Conservation (phyloP, 208 protist species). For the Crithidia brevicula region DNA sequence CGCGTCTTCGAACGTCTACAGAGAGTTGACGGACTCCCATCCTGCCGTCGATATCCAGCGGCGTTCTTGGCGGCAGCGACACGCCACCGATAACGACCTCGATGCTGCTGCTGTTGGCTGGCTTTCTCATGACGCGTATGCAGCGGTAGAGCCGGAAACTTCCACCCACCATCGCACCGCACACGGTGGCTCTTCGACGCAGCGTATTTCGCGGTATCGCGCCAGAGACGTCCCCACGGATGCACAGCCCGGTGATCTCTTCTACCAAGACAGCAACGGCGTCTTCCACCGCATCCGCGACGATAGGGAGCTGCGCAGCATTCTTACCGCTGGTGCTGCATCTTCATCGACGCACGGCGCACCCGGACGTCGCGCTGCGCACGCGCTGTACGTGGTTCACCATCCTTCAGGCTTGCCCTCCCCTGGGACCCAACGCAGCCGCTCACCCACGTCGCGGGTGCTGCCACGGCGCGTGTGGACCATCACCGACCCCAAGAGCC, state of each 20-base stretch:
- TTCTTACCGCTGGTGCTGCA: neutral
- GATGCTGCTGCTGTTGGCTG: too few relatives aligned
- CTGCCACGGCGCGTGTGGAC: slow-evolving; percentile 26
- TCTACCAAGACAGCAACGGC: slow-evolving; percentile 18
- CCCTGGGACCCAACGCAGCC: neutral
- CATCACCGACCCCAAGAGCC: slow-evolving; percentile 32
- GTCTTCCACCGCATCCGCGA: slow-evolving; percentile 22
- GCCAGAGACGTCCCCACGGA: neutral
- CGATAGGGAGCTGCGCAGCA: slow-evolving; percentile 10
- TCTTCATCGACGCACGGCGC: neutral
- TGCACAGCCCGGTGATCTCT: slow-evolving; percentile 29
- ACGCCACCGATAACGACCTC: too few relatives aligned
- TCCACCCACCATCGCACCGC: too few relatives aligned
- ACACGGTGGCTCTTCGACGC: too few relatives aligned
- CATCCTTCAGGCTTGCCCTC: neutral
- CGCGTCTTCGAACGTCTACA: too few relatives aligned
- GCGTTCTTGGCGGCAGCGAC: too few relatives aligned
- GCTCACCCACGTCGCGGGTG: neutral
- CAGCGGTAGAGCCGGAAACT: too few relatives aligned
- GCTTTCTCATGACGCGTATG: too few relatives aligned
- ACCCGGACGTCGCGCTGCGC: neutral
- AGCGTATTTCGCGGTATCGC: too few relatives aligned
- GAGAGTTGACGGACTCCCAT: too few relatives aligned
- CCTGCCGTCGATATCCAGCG: too few relatives aligned
- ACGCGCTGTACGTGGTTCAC: slow-evolving; percentile 32